Evolutionary conservation across 2,329 filamentous ascomycete species (phyloP).

Genomic region (Chalara sp.): DNA sequence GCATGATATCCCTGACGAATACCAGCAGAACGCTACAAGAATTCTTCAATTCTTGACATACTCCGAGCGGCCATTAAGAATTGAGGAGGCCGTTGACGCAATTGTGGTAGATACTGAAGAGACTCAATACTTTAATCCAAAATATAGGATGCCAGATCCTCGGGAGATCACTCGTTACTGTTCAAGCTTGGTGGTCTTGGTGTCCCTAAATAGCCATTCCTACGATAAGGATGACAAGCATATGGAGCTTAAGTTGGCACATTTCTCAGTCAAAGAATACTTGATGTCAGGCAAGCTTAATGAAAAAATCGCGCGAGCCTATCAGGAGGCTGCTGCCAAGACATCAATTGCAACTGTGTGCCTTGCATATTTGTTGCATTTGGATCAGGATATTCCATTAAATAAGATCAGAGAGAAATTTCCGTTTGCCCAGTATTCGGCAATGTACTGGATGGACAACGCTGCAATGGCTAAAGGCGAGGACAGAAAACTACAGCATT

Average conservation of each 20-base stretch:
- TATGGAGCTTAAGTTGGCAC: constrained; percentile 15
- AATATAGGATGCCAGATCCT: constrained; percentile 25
- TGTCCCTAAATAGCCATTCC: not conserved
- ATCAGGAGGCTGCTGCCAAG: constrained; percentile 9
- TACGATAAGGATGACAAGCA: not conserved
- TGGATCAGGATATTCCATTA: not conserved
- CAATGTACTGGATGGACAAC: constrained; percentile 5
- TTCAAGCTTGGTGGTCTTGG: not conserved
- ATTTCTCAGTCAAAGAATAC: constrained; percentile 8
- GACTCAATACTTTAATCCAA: constrained; percentile 12
- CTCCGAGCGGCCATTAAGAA: constrained; percentile 18
- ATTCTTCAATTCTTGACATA: constrained; percentile 22
- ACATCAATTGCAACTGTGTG: constrained; percentile 14
- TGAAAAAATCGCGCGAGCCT: not conserved
- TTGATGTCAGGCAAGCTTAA: constrained; percentile 17
- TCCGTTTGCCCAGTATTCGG: constrained; percentile 4
- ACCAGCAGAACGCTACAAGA: constrained; percentile 15
- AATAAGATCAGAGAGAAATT: constrained; percentile 5
- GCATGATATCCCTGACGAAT: constrained; percentile 13
- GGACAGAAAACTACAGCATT: constrained; percentile 1
- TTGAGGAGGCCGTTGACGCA: constrained; percentile 17
- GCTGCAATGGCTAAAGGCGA: constrained; percentile 9
- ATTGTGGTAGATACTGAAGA: constrained; percentile 11
- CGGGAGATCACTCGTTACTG: constrained; percentile 14
- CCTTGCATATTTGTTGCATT: constrained; percentile 7